phyloP scores from a whole-genome alignment of 2,329 filamentous ascomycete genomes.

The Bipolaris victoriae region DNA sequence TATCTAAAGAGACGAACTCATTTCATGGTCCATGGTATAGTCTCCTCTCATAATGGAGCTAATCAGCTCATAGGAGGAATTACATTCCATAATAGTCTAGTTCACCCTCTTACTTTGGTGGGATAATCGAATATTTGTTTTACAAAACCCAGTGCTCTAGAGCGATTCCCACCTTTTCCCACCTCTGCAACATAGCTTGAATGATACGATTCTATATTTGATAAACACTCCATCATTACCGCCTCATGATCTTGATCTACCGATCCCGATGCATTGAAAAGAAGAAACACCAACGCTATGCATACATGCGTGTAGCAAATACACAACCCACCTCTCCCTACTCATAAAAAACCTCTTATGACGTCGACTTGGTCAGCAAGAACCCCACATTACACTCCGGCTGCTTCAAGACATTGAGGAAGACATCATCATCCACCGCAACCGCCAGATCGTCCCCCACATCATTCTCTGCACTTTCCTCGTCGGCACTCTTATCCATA shows the following conservation, averaged over 20 bases:
- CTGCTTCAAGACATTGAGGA: constrained; percentile 58
- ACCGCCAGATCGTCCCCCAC: constrained; percentile 39
- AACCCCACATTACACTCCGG: constrained; percentile 54
- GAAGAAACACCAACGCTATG: constrained; percentile 9
- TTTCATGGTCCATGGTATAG: background rate
- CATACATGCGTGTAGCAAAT: background rate
- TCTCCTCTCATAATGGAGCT: background rate
- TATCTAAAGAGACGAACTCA: background rate
- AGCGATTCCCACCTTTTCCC: background rate
- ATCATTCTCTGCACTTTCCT: constrained; percentile 9
- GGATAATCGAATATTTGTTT: background rate
- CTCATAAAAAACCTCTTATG: background rate
- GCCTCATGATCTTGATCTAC: background rate
- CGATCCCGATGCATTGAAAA: background rate
- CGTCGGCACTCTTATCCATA: background rate
- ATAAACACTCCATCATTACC: background rate
- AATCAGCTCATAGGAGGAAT: background rate
- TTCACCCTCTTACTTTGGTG: background rate
- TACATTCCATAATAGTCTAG: no score
- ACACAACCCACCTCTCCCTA: background rate
- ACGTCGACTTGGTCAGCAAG: constrained; percentile 56
- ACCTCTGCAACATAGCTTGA: background rate
- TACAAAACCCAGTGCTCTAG: background rate
- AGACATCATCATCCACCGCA: constrained; percentile 58
- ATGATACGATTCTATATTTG: background rate